These are phyloP conservation scores for Trichoderma sp. DNA, from an alignment of 2,329 filamentous ascomycete species.

Conservation along the genomic window DNA sequence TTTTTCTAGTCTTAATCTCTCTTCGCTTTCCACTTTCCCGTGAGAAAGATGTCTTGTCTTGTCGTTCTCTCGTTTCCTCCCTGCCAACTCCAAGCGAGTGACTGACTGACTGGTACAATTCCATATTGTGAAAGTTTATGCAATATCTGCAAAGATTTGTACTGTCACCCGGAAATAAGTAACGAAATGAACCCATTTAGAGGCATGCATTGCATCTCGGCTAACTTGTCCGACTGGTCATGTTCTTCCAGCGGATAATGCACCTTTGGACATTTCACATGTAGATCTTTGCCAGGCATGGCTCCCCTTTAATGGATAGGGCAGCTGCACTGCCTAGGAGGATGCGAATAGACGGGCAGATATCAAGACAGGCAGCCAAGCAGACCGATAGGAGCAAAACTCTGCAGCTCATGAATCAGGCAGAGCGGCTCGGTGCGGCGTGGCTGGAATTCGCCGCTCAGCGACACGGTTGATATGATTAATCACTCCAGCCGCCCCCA, in stretches of 20 bases:
- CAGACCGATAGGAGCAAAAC: not conserved
- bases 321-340: not conserved
- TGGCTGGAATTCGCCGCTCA: not conserved
- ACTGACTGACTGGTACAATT: not conserved
- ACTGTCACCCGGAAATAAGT: not conserved
- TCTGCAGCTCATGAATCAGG: not conserved
- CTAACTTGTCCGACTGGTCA: not conserved
- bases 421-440: not conserved
- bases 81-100: not conserved
- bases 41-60: not conserved
- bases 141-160: not conserved
- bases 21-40: not conserved
- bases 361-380: not conserved
- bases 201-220: not conserved
- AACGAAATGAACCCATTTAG: not conserved
- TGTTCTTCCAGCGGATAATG: not conserved
- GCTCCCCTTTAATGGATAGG: not conserved
- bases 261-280: not conserved
- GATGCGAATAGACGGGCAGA: not conserved
- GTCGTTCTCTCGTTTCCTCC: not conserved
- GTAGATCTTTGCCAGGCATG: not conserved
- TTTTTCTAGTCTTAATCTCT: not conserved
- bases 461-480: not conserved
- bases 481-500: not conserved
- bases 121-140: not conserved